Base-by-base conservation (phyloP, 495 filamentous ascomycete genomes). In the Penicillium cosmopolitanum region DNA sequence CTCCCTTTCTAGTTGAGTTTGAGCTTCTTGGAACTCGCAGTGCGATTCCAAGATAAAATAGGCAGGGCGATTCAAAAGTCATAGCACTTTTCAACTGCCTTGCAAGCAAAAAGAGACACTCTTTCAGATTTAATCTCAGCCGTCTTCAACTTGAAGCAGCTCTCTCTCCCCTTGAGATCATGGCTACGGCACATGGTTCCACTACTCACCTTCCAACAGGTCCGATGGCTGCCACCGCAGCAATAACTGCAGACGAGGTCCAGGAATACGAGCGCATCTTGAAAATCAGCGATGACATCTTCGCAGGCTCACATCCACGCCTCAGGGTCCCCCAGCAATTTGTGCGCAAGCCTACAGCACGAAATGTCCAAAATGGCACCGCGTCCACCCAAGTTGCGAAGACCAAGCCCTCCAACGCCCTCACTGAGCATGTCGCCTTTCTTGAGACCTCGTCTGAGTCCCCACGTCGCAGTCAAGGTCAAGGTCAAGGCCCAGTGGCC, bases 191-290 rank as follows among this genome's bases (percentile, higher is more conserved):
- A 44, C 60, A 70, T 65, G 68, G 64, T 54, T 58, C 54, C 48
- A 47, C 69, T 50, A 68, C 68, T 72, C 75, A 77, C 57, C 66
- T 75, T 69, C 58, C 70, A 60, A 40, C 76, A 64, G 68, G 68
- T 61, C 65, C 69, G 59, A 61, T 68, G 53, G 47, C 73, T 63
- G 43, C 66, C 46, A 62, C 69, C 36, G 56, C 75, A 35, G 65
- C 75, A 36, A 66, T 71, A 57, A 52, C 55, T 48, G 51, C 50
- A 23, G 61, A 77, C 62, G 77, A 76, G 56, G 51, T 69, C n/a
- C 61, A 66, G 52, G 84, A 90, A 67, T 91, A 87, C 73, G 83
- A 88, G 66, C 91, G 89, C 68, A 87, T 96, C 64, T 69, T 93
- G 55, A 82, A 75, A 56, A 85, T 96, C 65, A 88, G 85, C 65